Conservation (phyloP, 257 asterid species). For the Solanum virginianum region DNA sequence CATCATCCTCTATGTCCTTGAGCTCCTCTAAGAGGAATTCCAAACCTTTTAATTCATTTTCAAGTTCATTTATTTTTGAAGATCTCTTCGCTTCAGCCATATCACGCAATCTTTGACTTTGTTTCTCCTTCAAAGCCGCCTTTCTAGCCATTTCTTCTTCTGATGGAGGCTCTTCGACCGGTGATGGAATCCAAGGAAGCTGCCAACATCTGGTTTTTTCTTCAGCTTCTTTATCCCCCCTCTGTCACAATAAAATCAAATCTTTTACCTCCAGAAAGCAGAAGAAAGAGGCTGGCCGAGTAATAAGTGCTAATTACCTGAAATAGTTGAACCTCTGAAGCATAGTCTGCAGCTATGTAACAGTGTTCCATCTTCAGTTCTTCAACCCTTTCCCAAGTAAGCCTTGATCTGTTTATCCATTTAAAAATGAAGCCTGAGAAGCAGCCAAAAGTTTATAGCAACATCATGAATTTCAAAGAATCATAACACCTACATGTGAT, state of each 20-base stretch:
- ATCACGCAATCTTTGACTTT: constrained; percentile 92
- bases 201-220: constrained; percentile 88
- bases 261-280: background rate
- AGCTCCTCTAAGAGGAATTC: constrained; percentile 68
- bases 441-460: background rate
- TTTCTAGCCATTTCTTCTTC: constrained; percentile 98
- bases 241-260: constrained; percentile 25
- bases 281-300: constrained; percentile 5
- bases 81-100: constrained; percentile 97
- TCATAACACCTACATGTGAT: constrained; percentile 65
- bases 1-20: constrained; percentile 38
- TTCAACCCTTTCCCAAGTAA: constrained; percentile 97
- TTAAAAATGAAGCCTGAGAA: constrained; percentile 4
- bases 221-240: constrained; percentile 73
- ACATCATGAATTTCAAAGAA: background rate
- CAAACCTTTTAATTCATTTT: constrained; percentile 71
- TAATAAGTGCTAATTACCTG: constrained; percentile 34
- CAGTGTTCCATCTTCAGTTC: constrained; percentile 98
- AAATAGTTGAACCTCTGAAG: constrained; percentile 66
- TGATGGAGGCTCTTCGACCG: constrained; percentile 81
- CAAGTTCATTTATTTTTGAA: constrained; percentile 82
- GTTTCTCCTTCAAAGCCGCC: constrained; percentile 95
- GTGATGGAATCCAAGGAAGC: constrained; percentile 93
- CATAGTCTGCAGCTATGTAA: constrained; percentile 71
- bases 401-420: constrained; percentile 51